phyloP scores from a whole-genome alignment of 139 green algal genomes.

The Ostreobium quekettii region DNA sequence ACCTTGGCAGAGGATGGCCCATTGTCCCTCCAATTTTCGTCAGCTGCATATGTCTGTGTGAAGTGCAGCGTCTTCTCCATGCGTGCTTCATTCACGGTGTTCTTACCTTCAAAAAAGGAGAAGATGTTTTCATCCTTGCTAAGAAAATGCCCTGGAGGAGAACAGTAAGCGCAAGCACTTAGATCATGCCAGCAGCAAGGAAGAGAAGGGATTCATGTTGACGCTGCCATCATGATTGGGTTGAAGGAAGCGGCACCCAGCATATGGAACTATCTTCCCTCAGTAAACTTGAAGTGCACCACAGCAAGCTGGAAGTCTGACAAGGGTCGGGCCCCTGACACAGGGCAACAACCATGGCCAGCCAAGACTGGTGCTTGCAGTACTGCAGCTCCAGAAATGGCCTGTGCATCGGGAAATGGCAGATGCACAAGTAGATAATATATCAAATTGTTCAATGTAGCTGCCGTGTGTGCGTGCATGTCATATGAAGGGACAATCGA shows the following conservation, averaged over 20 bases:
- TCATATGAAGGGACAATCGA: no score
- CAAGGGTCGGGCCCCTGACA: not conserved
- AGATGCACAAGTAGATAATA: no score
- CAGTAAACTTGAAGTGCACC: not conserved
- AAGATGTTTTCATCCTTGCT: slow-evolving; percentile 91
- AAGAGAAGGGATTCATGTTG: no score
- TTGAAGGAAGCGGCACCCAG: not conserved
- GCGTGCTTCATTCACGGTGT: slow-evolving; percentile 27
- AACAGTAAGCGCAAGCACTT: not conserved
- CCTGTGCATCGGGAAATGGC: no score
- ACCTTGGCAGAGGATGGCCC: not conserved
- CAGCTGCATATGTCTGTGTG: not conserved
- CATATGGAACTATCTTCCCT: not conserved
- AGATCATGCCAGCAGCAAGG: no score
- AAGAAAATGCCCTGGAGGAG: slow-evolving; percentile 80
- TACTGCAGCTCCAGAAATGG: no score
- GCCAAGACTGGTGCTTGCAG: no score
- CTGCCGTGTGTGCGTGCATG: not conserved
- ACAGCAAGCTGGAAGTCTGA: not conserved
- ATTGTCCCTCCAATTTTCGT: not conserved
- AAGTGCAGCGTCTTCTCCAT: slow-evolving; percentile 20
- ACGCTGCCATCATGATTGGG: not conserved
- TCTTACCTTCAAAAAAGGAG: slow-evolving; percentile 71
- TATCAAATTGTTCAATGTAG: no score
- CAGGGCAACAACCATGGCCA: no score